Evolutionary conservation across 2,329 filamentous ascomycete species (phyloP).

Genomic region (Arthrobotrys iridis): DNA sequence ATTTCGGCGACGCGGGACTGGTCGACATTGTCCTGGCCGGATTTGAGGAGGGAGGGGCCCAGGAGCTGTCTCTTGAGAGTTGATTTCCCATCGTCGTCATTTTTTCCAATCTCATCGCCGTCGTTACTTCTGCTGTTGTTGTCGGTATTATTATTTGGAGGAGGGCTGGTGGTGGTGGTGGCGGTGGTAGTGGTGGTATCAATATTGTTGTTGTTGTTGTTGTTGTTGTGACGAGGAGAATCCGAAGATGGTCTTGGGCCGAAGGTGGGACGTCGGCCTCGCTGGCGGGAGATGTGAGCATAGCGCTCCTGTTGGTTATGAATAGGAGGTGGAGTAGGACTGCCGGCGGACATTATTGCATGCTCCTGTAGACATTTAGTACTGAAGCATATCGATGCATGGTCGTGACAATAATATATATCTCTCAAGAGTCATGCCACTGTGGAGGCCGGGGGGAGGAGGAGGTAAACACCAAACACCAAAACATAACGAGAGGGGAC

Average conservation of each 20-base stretch:
- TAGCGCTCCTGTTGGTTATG: background rate
- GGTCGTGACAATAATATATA: background rate
- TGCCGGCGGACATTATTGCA: too few relatives aligned
- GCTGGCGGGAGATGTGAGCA: constrained; percentile 23
- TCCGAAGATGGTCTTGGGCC: constrained; percentile 1
- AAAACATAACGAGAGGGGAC: constrained; percentile 19
- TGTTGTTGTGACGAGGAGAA: constrained; percentile 5
- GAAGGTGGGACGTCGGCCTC: constrained; percentile 38
- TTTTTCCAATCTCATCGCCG: background rate
- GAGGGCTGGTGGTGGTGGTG: background rate
- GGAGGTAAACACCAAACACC: background rate
- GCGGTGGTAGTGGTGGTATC: background rate
- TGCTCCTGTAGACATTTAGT: background rate
- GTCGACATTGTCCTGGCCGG: constrained; percentile 91
- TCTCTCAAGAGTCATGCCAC: constrained; percentile 18
- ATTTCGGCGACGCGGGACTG: constrained; percentile 87
- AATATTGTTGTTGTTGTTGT: too few relatives aligned
- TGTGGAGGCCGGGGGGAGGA: too few relatives aligned
- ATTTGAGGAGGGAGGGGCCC: constrained; percentile 90
- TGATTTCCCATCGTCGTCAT: constrained; percentile 15
- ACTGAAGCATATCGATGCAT: constrained; percentile 6
- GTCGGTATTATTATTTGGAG: too few relatives aligned
- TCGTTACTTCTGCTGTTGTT: too few relatives aligned
- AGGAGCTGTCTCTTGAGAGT: constrained; percentile 66
- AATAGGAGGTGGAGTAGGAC: too few relatives aligned